A percentile compares a stretch with the other conserved stretches of the same genome.
These are phyloP conservation scores for Stellera chamaejasme DNA, from an alignment of 345 rosid species.

Conservation along the genomic window DNA sequence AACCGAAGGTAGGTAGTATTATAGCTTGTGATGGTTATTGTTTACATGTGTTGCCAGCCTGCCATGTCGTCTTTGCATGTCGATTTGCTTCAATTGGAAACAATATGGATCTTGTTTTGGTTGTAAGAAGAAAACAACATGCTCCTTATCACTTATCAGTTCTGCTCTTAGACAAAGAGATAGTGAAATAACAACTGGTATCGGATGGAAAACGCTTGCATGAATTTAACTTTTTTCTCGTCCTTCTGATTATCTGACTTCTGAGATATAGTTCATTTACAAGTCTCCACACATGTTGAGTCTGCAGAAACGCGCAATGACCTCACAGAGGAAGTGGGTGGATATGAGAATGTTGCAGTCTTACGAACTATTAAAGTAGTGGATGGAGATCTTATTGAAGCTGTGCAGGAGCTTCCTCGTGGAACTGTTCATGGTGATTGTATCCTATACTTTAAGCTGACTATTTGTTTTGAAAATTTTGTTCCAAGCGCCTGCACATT, in stretches of 20 bases:
- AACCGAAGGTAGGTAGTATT: slow-evolving; percentile 50
- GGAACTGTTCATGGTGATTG: slow-evolving; percentile 79
- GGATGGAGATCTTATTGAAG: slow-evolving; percentile 46
- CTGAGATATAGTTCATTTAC: no score
- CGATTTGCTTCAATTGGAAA: no score
- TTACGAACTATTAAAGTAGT: slow-evolving; percentile 56
- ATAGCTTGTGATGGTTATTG: neutral
- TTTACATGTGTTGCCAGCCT: neutral
- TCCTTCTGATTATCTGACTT: slow-evolving; percentile 1
- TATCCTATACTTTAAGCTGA: slow-evolving; percentile 34
- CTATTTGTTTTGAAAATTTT: slow-evolving; percentile 5
- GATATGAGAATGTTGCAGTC: slow-evolving; percentile 64
- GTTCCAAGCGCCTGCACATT: neutral
- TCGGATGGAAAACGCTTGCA: no score
- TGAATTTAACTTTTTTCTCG: neutral
- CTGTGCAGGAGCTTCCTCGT: slow-evolving; percentile 50
- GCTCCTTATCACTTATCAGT: no score
- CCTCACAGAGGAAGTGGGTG: slow-evolving; percentile 72
- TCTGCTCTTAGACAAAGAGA: no score
- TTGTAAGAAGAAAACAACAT: no score
- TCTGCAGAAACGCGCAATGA: slow-evolving; percentile 64
- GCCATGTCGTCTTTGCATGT: neutral
- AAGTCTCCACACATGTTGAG: slow-evolving; percentile 2
- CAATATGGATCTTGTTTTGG: no score
- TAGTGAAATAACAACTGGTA: no score